Base-by-base conservation (phyloP, 2,329 filamentous ascomycete genomes). In the Diaporthe destruens region DNA sequence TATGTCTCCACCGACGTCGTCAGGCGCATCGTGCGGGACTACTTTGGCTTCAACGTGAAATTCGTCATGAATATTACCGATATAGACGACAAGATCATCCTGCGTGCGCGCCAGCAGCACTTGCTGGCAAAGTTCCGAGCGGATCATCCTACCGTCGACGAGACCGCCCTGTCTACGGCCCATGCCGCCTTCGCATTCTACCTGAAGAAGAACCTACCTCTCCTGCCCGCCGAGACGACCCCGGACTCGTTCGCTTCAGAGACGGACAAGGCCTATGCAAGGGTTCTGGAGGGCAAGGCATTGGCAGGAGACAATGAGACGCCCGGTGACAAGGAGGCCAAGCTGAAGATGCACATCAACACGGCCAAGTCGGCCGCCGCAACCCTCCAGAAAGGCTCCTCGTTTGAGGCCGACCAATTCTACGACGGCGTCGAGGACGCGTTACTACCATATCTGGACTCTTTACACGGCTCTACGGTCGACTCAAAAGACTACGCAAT, bases 31-130 rank as follows among this genome's bases (percentile, higher is more conserved):
- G 84, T 97, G 82, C 86, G 89, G 78, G 91, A 96, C 81, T 96
- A 96, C 83, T 97, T 97, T 81, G 90, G 90, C 74, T 96, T 93
- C 81, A 85, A 94, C 54, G 90, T 98, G 76, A 90, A 91, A 74
- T 97, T 97, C 83, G 93, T 97, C 76, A 96, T 97, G 92, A 97
- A 97, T 83, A 94, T 96, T 75, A 97, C 95, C 36, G 95, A 96
- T 78, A 88, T 96, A 51, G 93, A 95, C 77, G 91, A 93, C 82
- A 93, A 93, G 55, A 74, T 91, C 78, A 91, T 91, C 75, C 80
- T 91, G 18, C 85, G 88, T 71, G 90, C 85, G 11, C 83, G 89
- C 76, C 87, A 91, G 78, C 87, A 90, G 72, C 84, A 90, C 80
- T 80, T 92, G 11, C 86, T 91, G 65, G 84, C 83, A 57, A 84